Percentiles rank a stretch among this genome's conserved stretches.
Evolutionary conservation across 352 stramenopile genomes (phyloP).

Genomic region (Pythium diclinum): DNA sequence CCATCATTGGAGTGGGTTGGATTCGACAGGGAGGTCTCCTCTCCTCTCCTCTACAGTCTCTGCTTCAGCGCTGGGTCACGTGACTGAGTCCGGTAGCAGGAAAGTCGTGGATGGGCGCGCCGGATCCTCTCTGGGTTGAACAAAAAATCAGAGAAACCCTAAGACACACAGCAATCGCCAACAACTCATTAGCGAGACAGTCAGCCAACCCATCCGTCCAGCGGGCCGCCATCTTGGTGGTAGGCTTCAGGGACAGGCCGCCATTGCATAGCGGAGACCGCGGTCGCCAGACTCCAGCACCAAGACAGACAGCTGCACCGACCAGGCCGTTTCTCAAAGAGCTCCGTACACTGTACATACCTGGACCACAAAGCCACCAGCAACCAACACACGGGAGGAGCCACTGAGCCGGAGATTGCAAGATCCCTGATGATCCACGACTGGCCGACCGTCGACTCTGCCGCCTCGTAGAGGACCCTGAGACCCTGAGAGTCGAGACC

Average conservation of each 20-base stretch:
- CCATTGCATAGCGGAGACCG: background rate
- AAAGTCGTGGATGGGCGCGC: no score
- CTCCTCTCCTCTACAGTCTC: background rate
- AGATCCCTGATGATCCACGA: background rate
- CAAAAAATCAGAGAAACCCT: background rate
- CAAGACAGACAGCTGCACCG: background rate
- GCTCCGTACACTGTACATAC: background rate
- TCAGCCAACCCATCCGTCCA: background rate
- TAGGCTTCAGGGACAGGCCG: background rate
- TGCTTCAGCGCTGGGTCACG: background rate
- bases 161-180: background rate
- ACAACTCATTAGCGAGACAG: background rate
- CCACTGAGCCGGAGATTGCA: background rate
- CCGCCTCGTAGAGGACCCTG: no score
- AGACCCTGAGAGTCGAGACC: background rate
- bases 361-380: background rate
- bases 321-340: background rate
- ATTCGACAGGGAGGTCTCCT: background rate
- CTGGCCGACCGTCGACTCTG: background rate
- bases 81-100: background rate
- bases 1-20: constrained; percentile 29
- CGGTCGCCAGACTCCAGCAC: background rate
- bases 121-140: background rate
- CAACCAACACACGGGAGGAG: background rate
- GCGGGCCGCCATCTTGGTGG: background rate